Base-by-base conservation (phyloP, 352 stramenopile genomes). In the Phytopythium kandeliae region DNA sequence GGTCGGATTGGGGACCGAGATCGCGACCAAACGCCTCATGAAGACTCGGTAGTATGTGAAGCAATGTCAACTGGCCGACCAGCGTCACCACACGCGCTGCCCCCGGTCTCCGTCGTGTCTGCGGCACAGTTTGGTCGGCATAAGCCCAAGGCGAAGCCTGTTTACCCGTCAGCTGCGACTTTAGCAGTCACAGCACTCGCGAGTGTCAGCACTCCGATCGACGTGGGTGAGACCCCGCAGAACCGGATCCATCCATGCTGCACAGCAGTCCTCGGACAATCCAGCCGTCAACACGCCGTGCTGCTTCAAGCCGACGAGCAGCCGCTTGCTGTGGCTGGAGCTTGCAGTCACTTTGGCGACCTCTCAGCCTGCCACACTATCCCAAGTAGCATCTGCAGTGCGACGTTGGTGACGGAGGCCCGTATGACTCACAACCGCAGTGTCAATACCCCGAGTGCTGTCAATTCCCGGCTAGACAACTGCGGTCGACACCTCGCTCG, bases 401-500 rank as follows among this genome's bases (percentile, higher is more conserved):
- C 37, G 4, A 28, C 37, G 21, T n/a, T n/a, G n/a, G n/a, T n/a
- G n/a, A n/a, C n/a, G n/a, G n/a, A n/a, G n/a, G n/a, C n/a, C n/a
- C n/a, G n/a, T n/a, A n/a, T 22, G 17, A 36, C 42, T 9, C 24
- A 11, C 2, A 48, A 10, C 3, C 28, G 36, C 9, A 24, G 9
- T 36, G 2, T 16, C 25, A 25, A 22, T 16, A 26, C n/a, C 24
- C 7, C 42, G 36, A 25, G 35, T 4, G 24, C 13, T 26, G 21
- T 26, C 48, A 31, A 25, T 35, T 26, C 11, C 11, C 38, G n/a
- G 21, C 22, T 4, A 31, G 4, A 31, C 9, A 9, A 28, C 22
- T 13, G 11, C 11, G 6, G 3, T 3, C 40, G 16, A 3, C 24
- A 26, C 17, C 49, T 55, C 7, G 54, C 34, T 51, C 71, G 69